Conservation (phyloP, 2,329 filamentous ascomycete genomes). For the Lachnellula subtilissima region DNA sequence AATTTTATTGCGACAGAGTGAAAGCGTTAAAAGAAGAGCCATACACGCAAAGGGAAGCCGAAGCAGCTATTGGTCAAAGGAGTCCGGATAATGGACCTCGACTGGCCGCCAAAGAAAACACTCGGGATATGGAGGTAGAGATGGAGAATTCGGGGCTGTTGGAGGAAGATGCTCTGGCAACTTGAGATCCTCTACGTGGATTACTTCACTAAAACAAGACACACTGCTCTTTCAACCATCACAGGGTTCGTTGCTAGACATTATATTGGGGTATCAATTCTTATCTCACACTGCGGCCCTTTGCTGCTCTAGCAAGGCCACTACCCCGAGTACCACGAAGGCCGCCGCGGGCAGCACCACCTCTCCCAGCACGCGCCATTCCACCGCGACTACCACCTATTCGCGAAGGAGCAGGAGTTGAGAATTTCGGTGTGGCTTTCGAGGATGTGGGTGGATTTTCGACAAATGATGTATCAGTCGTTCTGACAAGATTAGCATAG, state of each 20-base stretch:
- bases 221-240: not conserved
- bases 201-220: not conserved
- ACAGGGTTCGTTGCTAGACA: not conserved
- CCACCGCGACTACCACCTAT: constrained; percentile 25
- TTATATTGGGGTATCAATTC: constrained; percentile 15
- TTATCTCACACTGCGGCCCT: constrained; percentile 27
- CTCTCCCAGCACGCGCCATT: constrained; percentile 25
- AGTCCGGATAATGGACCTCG: constrained; percentile 62
- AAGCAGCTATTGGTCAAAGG: constrained; percentile 69
- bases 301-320: constrained; percentile 32
- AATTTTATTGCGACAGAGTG: constrained; percentile 49
- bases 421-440: constrained; percentile 42
- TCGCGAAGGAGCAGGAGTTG: constrained; percentile 29
- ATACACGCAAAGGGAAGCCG: constrained; percentile 80
- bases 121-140: constrained; percentile 39
- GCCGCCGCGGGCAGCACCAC: constrained; percentile 28
- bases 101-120: constrained; percentile 30
- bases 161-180: constrained; percentile 15
- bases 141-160: constrained; percentile 30
- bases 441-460: constrained; percentile 68
- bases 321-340: constrained; percentile 30
- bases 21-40: constrained; percentile 79
- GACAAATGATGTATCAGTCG: constrained; percentile 86
- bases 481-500: constrained; percentile 47
- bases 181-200: constrained; percentile 9